A percentile compares a stretch with the other conserved stretches of the same genome.
These are phyloP conservation scores for Porcisia deanei DNA, from an alignment of 208 protist species.

Conservation along the genomic window DNA sequence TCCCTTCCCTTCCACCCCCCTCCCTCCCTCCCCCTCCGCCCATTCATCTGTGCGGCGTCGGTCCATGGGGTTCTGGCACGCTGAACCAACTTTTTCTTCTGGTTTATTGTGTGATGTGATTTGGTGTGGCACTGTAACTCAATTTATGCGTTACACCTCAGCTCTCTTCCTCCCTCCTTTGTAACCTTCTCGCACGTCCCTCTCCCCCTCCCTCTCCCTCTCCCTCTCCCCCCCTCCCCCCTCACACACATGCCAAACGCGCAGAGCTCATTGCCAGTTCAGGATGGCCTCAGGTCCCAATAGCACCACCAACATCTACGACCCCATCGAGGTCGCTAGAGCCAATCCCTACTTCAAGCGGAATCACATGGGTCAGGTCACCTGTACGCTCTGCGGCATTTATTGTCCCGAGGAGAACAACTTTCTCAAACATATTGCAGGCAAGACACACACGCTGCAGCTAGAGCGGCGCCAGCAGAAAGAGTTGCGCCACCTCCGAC, in stretches of 20 bases:
- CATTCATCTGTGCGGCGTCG: no score
- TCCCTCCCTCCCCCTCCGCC: no score
- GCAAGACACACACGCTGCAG: conserved; percentile 76
- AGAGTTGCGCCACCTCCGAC: conserved; percentile 42
- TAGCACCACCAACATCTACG: conserved; percentile 41
- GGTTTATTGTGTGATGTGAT: no score
- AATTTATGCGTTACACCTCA: no score
- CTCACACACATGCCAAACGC: background rate
- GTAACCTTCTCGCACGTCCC: background rate
- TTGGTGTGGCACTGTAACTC: no score
- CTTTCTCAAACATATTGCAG: conserved; percentile 77
- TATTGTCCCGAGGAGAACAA: conserved; percentile 81
- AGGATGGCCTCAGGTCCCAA: conserved; percentile 12
- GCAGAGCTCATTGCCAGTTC: background rate
- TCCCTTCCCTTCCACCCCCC: no score
- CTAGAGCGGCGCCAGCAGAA: conserved; percentile 68
- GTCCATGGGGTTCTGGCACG: no score
- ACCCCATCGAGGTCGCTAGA: conserved; percentile 55
- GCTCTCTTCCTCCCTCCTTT: background rate
- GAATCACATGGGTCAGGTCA: conserved; percentile 85
- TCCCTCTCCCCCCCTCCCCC: background rate
- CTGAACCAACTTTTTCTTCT: no score
- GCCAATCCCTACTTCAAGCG: conserved; percentile 75
- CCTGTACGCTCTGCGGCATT: conserved; percentile 79
- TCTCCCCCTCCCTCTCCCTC: background rate